Conservation (phyloP, 2,329 filamentous ascomycete genomes). For the Nemania diffusa region DNA sequence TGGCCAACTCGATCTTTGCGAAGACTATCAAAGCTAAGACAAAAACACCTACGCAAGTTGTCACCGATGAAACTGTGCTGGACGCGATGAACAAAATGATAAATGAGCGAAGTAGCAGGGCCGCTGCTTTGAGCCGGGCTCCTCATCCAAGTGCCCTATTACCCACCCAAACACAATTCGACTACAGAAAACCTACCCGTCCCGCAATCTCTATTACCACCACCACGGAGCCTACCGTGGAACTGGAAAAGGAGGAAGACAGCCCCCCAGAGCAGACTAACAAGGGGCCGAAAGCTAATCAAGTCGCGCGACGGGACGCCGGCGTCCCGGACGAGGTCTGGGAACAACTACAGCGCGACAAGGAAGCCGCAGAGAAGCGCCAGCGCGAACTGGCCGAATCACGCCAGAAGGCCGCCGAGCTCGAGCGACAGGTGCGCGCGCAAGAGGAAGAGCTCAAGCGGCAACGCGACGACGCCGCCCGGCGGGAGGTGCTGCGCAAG, state of each 20-base stretch:
- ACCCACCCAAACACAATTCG: constrained; percentile 30
- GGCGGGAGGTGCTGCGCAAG: constrained; percentile 34
- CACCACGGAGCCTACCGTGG: neutral
- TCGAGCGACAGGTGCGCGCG: constrained; percentile 30
- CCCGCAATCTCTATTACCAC: neutral
- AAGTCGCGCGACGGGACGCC: constrained; percentile 58
- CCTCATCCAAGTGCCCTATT: neutral
- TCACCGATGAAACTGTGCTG: constrained; percentile 16
- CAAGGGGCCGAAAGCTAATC: neutral
- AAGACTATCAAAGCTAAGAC: constrained; percentile 47
- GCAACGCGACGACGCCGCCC: constrained; percentile 50
- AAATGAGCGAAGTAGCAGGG: constrained; percentile 41
- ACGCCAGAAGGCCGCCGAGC: constrained; percentile 31
- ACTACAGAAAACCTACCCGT: constrained; percentile 55
- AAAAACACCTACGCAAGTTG: neutral
- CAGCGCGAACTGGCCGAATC: constrained; percentile 50
- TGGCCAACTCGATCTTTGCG: constrained; percentile 63
- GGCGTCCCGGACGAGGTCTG: constrained; percentile 70
- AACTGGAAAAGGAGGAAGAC: neutral
- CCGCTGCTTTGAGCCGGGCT: neutral
- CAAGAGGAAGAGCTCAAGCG: constrained; percentile 51
- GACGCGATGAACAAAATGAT: constrained; percentile 26
- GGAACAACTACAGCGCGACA: constrained; percentile 67
- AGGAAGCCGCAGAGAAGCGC: constrained; percentile 51
- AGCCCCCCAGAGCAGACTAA: neutral